Evolutionary conservation across 306 rosid genomes (phyloP).

Genomic region (Corylus americana): DNA sequence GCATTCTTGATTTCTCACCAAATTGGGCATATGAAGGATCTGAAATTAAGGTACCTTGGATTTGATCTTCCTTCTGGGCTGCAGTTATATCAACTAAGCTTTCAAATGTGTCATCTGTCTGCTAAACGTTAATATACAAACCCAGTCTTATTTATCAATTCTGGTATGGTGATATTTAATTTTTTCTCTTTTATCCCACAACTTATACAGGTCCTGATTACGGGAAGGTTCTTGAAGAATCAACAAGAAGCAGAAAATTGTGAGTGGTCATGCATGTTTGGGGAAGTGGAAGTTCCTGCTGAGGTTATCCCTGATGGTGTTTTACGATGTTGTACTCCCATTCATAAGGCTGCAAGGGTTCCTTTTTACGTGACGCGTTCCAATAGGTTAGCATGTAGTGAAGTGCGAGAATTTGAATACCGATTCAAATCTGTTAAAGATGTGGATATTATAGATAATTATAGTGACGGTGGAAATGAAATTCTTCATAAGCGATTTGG

Average conservation of each 20-base stretch:
- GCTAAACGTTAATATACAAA: not conserved
- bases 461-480: conserved; percentile 33
- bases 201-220: conserved; percentile 62
- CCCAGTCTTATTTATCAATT: conserved; percentile 19
- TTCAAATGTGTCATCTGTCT: conserved; percentile 12
- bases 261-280: conserved; percentile 92
- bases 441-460: conserved; percentile 32
- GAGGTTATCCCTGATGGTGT: conserved; percentile 61
- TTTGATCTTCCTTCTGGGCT: conserved; percentile 24
- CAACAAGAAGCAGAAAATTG: conserved; percentile 51
- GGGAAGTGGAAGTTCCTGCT: conserved; percentile 86
- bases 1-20: conserved; percentile 79
- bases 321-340: conserved; percentile 76
- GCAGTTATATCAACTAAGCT: conserved; percentile 3
- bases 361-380: conserved; percentile 87
- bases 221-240: conserved; percentile 65
- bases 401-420: conserved; percentile 83
- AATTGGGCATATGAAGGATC: conserved; percentile 71
- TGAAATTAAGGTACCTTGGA: conserved; percentile 56
- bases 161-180: not conserved
- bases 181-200: conserved; percentile 13
- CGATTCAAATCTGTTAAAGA: conserved; percentile 39
- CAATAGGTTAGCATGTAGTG: conserved; percentile 90
- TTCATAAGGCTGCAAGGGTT: conserved; percentile 70
- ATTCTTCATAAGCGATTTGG: conserved; percentile 47